Evolutionary conservation across 148 eudicot genomes (phyloP).

Genomic region (Camellia lanceoleosa): DNA sequence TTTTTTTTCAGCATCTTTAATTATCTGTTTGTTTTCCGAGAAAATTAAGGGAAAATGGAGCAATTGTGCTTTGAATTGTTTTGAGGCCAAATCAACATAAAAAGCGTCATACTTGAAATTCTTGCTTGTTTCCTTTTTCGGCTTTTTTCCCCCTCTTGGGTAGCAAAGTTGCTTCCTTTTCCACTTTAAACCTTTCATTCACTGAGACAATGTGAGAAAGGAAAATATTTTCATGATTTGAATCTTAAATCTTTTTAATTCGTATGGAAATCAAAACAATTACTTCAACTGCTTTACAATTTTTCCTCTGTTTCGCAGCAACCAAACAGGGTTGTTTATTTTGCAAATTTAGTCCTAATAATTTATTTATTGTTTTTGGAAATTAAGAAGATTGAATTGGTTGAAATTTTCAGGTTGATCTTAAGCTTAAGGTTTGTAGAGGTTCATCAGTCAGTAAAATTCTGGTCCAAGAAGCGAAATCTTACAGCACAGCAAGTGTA

Average conservation of each 20-base stretch:
- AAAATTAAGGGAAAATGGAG: not conserved
- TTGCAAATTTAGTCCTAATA: not conserved
- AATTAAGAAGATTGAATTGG: not conserved
- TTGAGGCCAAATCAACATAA: not conserved
- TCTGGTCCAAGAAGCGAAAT: constrained; percentile 63
- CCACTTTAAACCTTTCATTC: not conserved
- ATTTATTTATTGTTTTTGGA: not conserved
- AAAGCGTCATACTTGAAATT: not conserved
- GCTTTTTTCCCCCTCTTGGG: not conserved
- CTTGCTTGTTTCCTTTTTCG: not conserved
- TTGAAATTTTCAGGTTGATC: constrained; percentile 52
- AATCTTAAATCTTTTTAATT: not conserved
- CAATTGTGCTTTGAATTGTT: not conserved
- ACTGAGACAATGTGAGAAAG: not conserved
- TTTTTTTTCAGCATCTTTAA: not conserved
- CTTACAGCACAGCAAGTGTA: constrained; percentile 43
- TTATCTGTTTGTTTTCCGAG: not conserved
- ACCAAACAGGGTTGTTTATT: not conserved
- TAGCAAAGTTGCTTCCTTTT: not conserved
- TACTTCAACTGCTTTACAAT: not conserved
- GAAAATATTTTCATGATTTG: not conserved
- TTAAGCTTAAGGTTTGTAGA: constrained; percentile 73
- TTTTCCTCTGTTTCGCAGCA: not conserved
- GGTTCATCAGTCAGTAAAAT: constrained; percentile 63
- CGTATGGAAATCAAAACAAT: not conserved